Conservation (phyloP, 805 yeast genomes). For the Starmerella geochares region DNA sequence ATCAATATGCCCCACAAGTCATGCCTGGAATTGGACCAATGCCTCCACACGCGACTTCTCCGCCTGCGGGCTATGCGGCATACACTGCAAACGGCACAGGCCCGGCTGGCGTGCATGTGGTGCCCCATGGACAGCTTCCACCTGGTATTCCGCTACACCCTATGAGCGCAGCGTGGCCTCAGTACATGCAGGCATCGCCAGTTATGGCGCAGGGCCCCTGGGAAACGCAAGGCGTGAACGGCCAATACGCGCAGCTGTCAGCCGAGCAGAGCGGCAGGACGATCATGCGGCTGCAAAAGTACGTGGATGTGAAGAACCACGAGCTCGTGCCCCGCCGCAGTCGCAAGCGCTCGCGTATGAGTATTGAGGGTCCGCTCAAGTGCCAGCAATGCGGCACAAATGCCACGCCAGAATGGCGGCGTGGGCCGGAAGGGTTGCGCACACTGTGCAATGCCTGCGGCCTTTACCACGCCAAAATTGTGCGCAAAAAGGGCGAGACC, state of each 20-base stretch:
- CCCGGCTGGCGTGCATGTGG: neutral
- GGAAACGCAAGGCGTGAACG: neutral
- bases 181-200: neutral
- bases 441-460: conserved; percentile 82
- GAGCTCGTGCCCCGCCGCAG: neutral
- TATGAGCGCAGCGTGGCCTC: neutral
- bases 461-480: conserved; percentile 55
- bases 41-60: neutral
- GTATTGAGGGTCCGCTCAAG: conserved; percentile 20
- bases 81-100: neutral
- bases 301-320: neutral
- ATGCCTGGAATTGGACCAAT: neutral
- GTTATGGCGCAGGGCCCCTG: neutral
- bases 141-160: neutral
- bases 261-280: conserved; percentile 1
- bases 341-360: conserved; percentile 14
- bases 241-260: neutral
- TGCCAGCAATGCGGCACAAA: conserved; percentile 44
- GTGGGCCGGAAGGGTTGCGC: conserved; percentile 68
- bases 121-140: neutral
- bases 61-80: neutral
- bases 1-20: neutral
- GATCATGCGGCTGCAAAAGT: conserved; percentile 6
- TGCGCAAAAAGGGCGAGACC: conserved; percentile 46
- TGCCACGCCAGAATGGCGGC: conserved; percentile 75